phyloP scores from a whole-genome alignment of 2,329 filamentous ascomycete species.

The Boeremia exigua region DNA sequence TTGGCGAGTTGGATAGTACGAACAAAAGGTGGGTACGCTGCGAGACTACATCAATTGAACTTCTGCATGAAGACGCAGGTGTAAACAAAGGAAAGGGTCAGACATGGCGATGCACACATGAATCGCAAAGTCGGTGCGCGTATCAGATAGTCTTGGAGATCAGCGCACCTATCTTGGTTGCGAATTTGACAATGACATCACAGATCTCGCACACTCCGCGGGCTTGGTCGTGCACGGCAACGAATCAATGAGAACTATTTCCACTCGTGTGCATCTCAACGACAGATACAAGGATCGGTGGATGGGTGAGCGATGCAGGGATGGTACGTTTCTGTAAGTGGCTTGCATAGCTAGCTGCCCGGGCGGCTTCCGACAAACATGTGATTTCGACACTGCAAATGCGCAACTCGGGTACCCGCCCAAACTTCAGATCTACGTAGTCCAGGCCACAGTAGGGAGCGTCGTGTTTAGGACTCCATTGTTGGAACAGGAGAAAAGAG shows the following conservation, averaged over 20 bases:
- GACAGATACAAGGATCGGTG: constrained; percentile 1
- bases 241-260: constrained; percentile 9
- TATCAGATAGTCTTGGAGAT: constrained; percentile 20
- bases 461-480: too few relatives aligned
- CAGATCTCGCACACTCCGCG: background rate
- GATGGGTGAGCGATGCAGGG: constrained; percentile 19
- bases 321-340: constrained; percentile 10
- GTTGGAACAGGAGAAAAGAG: too few relatives aligned
- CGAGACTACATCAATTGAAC: background rate
- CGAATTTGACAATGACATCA: constrained; percentile 11
- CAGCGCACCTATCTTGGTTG: constrained; percentile 15
- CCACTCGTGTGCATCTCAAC: constrained; percentile 21
- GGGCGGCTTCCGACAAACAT: background rate
- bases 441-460: too few relatives aligned
- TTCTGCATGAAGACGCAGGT: background rate
- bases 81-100: constrained; percentile 9
- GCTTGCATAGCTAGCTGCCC: constrained; percentile 3
- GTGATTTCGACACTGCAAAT: constrained; percentile 1
- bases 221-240: constrained; percentile 2
- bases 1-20: constrained; percentile 3
- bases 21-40: constrained; percentile 2
- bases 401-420: background rate
- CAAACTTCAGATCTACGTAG: too few relatives aligned
- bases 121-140: constrained; percentile 1
- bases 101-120: constrained; percentile 13